Conservation (phyloP, 208 protist genomes). For the Giardia muris region DNA sequence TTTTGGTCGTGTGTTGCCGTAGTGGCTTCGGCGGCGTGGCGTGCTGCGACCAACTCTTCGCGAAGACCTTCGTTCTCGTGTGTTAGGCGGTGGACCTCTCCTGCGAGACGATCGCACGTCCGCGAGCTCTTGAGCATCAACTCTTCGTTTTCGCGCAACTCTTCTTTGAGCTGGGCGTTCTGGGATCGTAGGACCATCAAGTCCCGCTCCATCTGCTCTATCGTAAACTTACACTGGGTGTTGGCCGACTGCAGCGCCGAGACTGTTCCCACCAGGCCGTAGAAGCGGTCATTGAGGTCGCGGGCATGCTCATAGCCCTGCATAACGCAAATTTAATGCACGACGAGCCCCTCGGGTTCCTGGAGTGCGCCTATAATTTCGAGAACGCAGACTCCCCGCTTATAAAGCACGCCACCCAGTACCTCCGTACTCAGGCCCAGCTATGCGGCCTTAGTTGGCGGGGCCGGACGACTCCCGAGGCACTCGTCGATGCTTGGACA, state of each 20-base stretch:
- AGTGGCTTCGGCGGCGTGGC: not conserved
- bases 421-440: too few species aligned
- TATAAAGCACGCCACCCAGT: too few species aligned
- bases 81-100: not conserved
- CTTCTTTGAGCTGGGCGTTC: not conserved
- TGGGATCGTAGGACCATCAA: not conserved
- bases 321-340: too few species aligned
- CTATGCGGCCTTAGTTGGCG: too few species aligned
- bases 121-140: not conserved
- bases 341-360: too few species aligned
- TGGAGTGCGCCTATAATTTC: too few species aligned
- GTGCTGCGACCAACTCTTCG: not conserved
- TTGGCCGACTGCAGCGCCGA: not conserved
- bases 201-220: not conserved
- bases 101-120: not conserved
- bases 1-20: not conserved
- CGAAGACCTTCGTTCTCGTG: not conserved
- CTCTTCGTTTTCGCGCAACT: not conserved
- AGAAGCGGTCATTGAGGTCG: not conserved
- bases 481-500: too few species aligned
- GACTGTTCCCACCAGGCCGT: not conserved
- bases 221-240: not conserved
- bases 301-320: not conserved
- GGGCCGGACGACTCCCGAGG: too few species aligned
- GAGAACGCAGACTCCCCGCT: too few species aligned